phyloP scores from a whole-genome alignment of 2,329 filamentous ascomycete genomes.

The Bipolaris victoriae region DNA sequence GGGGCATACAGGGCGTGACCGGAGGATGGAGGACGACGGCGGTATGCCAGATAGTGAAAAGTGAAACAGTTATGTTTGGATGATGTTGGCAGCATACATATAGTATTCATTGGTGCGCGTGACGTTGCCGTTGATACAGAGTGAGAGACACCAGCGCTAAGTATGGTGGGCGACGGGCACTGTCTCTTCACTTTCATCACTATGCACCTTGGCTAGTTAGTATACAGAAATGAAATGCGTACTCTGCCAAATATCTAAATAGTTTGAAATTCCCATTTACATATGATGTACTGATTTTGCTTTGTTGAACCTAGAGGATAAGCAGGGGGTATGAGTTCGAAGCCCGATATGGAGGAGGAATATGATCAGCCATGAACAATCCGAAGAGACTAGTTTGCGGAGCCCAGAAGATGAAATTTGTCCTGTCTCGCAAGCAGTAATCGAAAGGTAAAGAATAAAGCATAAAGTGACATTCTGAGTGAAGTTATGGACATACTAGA shows the following conservation, averaged over 20 bases:
- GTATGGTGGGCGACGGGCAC: not conserved
- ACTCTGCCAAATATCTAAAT: constrained; percentile 60
- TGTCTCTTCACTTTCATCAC: constrained; percentile 14
- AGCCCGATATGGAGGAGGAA: constrained; percentile 34
- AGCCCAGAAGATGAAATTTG: not conserved
- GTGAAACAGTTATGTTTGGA: too few species aligned
- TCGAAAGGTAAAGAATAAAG: too few species aligned
- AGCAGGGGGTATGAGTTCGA: constrained; percentile 47
- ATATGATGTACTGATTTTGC: constrained; percentile 58
- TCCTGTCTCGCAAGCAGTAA: not conserved
- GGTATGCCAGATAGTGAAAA: too few species aligned
- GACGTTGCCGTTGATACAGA: not conserved
- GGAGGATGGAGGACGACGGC: too few species aligned
- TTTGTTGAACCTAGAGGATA: constrained; percentile 50
- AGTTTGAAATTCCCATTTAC: constrained; percentile 64
- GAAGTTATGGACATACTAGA: not conserved
- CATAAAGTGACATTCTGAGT: too few species aligned
- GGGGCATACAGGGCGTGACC: constrained; percentile 51
- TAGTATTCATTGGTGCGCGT: not conserved
- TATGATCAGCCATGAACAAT: constrained; percentile 45
- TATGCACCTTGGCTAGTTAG: not conserved
- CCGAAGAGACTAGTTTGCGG: not conserved
- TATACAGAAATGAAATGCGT: constrained; percentile 67
- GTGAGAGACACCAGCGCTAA: not conserved
- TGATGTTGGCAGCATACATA: not conserved